These are phyloP conservation scores for Fagopyrum esculentum DNA, from an alignment of 148 eudicot genomes.

Conservation along the genomic window DNA sequence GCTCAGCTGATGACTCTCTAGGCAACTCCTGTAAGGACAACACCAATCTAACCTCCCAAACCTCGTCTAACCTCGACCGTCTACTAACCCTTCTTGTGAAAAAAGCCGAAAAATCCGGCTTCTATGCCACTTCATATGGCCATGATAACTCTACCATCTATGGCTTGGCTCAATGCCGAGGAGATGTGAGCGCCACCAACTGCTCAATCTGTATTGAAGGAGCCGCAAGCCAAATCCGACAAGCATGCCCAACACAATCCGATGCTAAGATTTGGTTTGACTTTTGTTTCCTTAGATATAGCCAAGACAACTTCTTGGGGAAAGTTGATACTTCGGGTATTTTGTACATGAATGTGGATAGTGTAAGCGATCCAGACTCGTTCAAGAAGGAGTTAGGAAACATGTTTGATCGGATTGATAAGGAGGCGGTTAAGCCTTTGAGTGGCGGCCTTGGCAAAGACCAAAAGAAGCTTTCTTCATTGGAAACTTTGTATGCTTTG, in stretches of 20 bases:
- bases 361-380: slow-evolving; percentile 36
- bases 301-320: slow-evolving; percentile 40
- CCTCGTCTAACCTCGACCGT: slow-evolving; percentile 40
- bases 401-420: slow-evolving; percentile 30
- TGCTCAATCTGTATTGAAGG: slow-evolving; percentile 59
- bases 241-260: slow-evolving; percentile 41
- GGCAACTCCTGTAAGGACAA: slow-evolving; percentile 40
- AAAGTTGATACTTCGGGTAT: slow-evolving; percentile 48
- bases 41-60: slow-evolving; percentile 17
- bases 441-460: slow-evolving; percentile 59
- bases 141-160: slow-evolving; percentile 26
- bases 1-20: slow-evolving; percentile 31
- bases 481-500: slow-evolving; percentile 54
- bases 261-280: slow-evolving; percentile 75
- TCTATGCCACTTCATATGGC: slow-evolving; percentile 41
- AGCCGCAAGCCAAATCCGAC: slow-evolving; percentile 35
- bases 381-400: slow-evolving; percentile 48
- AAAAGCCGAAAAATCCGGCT: slow-evolving; percentile 32
- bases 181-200: slow-evolving; percentile 47
- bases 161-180: slow-evolving; percentile 84
- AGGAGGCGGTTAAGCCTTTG: slow-evolving; percentile 31
- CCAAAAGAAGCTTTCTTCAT: slow-evolving; percentile 31
- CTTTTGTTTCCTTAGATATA: slow-evolving; percentile 66
- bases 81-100: slow-evolving; percentile 34
- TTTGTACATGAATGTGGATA: slow-evolving; percentile 33